phyloP scores from a whole-genome alignment of 2,329 filamentous ascomycete species.

The Aspergillus sclerotialis region DNA sequence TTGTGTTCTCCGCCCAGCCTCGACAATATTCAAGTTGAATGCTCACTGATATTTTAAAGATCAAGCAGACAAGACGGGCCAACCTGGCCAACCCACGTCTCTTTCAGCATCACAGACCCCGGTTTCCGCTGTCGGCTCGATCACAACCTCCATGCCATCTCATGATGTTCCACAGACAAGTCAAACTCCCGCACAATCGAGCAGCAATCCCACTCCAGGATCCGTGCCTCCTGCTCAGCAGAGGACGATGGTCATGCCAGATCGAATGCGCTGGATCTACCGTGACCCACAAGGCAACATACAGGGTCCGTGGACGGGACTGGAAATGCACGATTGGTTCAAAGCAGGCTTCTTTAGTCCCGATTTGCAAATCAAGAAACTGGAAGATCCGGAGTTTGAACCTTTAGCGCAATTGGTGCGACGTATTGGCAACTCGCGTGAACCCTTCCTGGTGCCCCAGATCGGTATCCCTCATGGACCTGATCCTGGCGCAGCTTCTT shows the following conservation, averaged over 20 bases:
- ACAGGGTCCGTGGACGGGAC: constrained; percentile 88
- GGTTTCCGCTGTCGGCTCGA: constrained; percentile 27
- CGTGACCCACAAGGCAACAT: constrained; percentile 86
- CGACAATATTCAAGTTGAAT: not conserved
- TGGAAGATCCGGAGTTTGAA: constrained; percentile 90
- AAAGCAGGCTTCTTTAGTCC: constrained; percentile 97
- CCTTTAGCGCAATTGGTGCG: constrained; percentile 90
- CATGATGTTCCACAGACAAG: constrained; percentile 24
- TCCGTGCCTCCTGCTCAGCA: constrained; percentile 64
- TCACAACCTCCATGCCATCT: constrained; percentile 22
- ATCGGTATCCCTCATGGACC: constrained; percentile 90
- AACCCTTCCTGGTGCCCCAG: constrained; percentile 95
- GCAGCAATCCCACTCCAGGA: constrained; percentile 43
- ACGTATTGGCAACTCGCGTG: constrained; percentile 91
- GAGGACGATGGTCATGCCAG: constrained; percentile 97
- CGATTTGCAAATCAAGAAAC: constrained; percentile 87
- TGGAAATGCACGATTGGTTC: constrained; percentile 99
- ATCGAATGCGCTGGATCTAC: constrained; percentile 98
- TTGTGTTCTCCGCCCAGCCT: constrained; percentile 1
- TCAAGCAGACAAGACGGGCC: constrained; percentile 22
- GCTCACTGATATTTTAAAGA: constrained; percentile 12
- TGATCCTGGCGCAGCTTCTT: constrained; percentile 46
- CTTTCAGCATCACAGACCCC: constrained; percentile 30
- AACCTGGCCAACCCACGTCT: constrained; percentile 20
- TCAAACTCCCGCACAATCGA: constrained; percentile 28